Evolutionary conservation across 2,329 filamentous ascomycete genomes (phyloP), one percentile per base, ranked within the genome.

Genomic region (Penicillium sp.): DNA sequence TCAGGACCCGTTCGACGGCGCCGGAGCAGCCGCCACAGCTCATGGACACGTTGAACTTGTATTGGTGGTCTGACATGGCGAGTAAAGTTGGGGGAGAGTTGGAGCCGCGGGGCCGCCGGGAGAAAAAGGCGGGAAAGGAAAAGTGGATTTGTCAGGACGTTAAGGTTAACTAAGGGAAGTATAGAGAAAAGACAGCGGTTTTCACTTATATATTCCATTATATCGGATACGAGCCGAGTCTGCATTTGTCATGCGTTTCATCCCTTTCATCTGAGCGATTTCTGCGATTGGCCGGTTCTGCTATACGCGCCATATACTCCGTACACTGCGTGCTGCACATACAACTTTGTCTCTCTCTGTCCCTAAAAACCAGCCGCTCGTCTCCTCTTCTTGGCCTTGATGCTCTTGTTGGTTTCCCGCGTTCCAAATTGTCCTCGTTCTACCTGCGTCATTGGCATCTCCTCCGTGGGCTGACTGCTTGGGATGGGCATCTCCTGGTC

Each of bases 1-100:
- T 92, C 58, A 98, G 83, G 40, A 96, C 90, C 45, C 90, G 82
- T 74, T 95, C 88, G 39, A 98, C 81, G 60, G 93, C 93, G 66
- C 91, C 90, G 40, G 91, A 96, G 84, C 93, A 98, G 71, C 93
- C 93, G 69, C 88, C 83, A 77, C 93, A 98, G 79, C 79, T 87
- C 93, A 98, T 98, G 73, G 78, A 80, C 72, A 97, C 83, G 74
- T 91, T 85, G 80, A 97, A 97, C 73, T 93, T 89, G 86, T 97
- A 97, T 61, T 83, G 88, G 78, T 95, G 89, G 63, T 86, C 83
- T 52, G 84, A 76, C 87, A 91, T 90, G 64, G 60, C 78, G 65
- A 49, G 8, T 28, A 9, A 15, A 28, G 20, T 41, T 42, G 37
- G 15, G 24, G 38, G 20, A 4, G 31, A 58, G 42, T 35, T 55